Percentiles rank a stretch among this genome's conserved stretches.
Conservation (phyloP, 1,284 basidiomycete species). For the Fomitopsis pinicola region DNA sequence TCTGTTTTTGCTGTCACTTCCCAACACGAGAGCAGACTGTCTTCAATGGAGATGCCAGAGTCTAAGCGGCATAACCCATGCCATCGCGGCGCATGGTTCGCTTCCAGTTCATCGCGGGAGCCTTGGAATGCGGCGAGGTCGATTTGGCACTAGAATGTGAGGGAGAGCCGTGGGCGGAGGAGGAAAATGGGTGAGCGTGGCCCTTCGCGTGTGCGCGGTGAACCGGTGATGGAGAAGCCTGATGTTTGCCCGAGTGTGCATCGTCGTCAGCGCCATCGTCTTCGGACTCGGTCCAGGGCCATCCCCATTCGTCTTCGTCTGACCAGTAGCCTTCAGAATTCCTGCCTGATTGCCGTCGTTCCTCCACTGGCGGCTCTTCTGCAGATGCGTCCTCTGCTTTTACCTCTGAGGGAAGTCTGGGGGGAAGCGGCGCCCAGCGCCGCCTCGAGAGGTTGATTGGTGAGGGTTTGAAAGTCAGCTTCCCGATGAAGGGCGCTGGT, state of each 20-base stretch:
- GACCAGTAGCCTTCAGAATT: background rate
- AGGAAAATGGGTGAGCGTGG: conserved; percentile 14
- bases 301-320: background rate
- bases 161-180: conserved; percentile 16
- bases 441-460: conserved; percentile 50
- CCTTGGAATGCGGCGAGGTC: conserved; percentile 9
- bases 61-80: background rate
- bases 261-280: background rate
- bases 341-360: background rate
- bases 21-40: background rate
- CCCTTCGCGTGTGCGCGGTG: background rate
- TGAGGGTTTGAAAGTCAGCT: conserved; percentile 42
- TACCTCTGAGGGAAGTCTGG: background rate
- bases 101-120: conserved; percentile 16
- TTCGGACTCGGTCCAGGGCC: background rate
- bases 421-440: conserved; percentile 40
- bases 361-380: background rate
- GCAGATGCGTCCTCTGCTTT: background rate
- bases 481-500: conserved; percentile 14
- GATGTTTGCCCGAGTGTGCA: too few species aligned
- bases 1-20: background rate
- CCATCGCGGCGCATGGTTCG: background rate
- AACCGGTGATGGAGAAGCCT: background rate
- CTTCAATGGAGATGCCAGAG: background rate
- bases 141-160: conserved; percentile 9